A percentile compares a stretch with the other conserved stretches of the same genome.
These are phyloP conservation scores for Conticribra guillardii DNA, from an alignment of 108 stramenopile species.

Conservation along the genomic window DNA sequence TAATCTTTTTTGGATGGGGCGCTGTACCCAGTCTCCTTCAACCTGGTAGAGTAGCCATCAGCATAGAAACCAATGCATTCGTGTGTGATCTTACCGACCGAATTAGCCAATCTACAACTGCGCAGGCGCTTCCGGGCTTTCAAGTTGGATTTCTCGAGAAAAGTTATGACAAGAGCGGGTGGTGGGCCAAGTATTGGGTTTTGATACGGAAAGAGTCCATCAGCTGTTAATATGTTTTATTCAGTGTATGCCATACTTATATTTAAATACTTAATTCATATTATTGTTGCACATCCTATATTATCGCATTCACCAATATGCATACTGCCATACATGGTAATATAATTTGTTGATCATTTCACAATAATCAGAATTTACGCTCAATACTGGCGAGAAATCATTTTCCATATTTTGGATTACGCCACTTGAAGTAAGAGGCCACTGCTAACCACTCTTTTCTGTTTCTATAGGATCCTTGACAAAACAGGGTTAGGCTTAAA, in stretches of 20 bases:
- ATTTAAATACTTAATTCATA: too few species aligned
- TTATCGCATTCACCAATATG: too few species aligned
- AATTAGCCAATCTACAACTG: conserved; percentile 54
- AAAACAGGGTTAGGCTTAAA: conserved; percentile 78
- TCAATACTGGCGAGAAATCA: conserved; percentile 61
- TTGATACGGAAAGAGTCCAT: conserved; percentile 39
- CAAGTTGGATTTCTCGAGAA: conserved; percentile 77
- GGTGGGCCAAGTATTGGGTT: conserved; percentile 92
- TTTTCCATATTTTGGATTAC: not conserved
- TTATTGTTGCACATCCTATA: too few species aligned
- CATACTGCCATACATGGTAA: too few species aligned
- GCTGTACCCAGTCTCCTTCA: conserved; percentile 69
- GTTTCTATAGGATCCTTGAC: conserved; percentile 74
- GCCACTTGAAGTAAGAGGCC: not conserved
- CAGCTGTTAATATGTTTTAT: not conserved
- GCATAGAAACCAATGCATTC: conserved; percentile 82
- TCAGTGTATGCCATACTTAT: too few species aligned
- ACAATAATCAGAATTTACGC: conserved; percentile 70
- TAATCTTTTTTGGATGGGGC: conserved; percentile 82
- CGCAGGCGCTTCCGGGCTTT: conserved; percentile 61
- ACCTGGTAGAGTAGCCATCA: conserved; percentile 70
- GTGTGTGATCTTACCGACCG: conserved; percentile 59
- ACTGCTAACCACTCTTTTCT: too few species aligned
- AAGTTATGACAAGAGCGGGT: conserved; percentile 73
- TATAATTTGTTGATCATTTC: too few species aligned